Percentiles rank a stretch among this genome's conserved stretches.
Evolutionary conservation across 148 eudicot species (phyloP).

Genomic region (Cornus controversa): DNA sequence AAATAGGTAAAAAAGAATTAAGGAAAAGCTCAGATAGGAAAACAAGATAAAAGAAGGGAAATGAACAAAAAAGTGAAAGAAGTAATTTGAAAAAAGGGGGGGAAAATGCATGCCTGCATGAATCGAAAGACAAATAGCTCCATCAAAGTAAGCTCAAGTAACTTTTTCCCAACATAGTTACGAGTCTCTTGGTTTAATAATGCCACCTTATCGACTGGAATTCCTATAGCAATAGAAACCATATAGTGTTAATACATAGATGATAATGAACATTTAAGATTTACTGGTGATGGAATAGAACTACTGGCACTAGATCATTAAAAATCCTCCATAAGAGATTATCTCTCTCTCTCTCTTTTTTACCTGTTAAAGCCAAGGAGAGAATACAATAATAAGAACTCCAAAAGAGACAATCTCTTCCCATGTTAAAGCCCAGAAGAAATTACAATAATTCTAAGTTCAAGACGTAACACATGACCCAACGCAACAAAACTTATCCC

Average conservation of each 20-base stretch:
- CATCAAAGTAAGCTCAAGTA: slow-evolving; percentile 86
- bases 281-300: not conserved
- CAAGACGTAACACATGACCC: too few species aligned
- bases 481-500: too few species aligned
- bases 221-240: slow-evolving; percentile 45
- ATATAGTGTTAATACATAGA: not conserved
- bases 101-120: slow-evolving; percentile 71
- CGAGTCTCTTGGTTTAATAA: slow-evolving; percentile 80
- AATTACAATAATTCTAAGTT: too few species aligned
- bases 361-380: too few species aligned
- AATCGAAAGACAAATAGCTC: slow-evolving; percentile 89
- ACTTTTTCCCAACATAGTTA: slow-evolving; percentile 75
- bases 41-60: slow-evolving; percentile 4
- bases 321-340: too few species aligned
- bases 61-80: not conserved
- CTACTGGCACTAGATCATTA: not conserved
- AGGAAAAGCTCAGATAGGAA: not conserved
- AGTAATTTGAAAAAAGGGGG: not conserved
- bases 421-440: too few species aligned
- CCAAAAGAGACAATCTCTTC: too few species aligned
- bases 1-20: not conserved
- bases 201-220: slow-evolving; percentile 88
- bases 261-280: not conserved
- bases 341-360: too few species aligned
- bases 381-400: too few species aligned